These are phyloP conservation scores for Drechslera avenae DNA, from an alignment of 2,329 filamentous ascomycete genomes.

Conservation along the genomic window DNA sequence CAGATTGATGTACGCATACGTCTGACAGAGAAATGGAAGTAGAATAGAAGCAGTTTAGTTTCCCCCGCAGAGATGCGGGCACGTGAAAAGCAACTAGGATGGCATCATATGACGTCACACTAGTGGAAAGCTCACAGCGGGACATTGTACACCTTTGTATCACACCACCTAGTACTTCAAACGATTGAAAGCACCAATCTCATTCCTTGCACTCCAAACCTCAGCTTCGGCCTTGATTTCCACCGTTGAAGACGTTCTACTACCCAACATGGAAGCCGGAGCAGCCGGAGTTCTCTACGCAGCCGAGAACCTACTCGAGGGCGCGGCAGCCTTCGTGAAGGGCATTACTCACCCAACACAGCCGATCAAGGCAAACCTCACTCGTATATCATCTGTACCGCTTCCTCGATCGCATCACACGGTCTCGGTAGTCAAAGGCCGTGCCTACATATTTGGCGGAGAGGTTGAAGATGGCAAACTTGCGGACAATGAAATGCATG, in stretches of 20 bases:
- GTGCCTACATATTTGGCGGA: slow-evolving; percentile 63
- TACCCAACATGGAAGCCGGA: slow-evolving; percentile 45
- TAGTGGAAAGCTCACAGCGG: slow-evolving; percentile 8
- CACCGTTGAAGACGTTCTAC: slow-evolving; percentile 43
- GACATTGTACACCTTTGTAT: slow-evolving; percentile 2
- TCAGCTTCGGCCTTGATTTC: background rate
- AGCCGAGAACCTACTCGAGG: slow-evolving; percentile 43
- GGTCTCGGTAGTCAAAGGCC: slow-evolving; percentile 58
- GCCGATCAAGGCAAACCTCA: slow-evolving; percentile 58
- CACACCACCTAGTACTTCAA: background rate
- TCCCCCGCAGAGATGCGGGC: background rate
- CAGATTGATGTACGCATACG: no score
- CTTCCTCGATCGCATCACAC: slow-evolving; percentile 59
- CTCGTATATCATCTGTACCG: slow-evolving; percentile 52
- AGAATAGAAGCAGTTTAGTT: no score
- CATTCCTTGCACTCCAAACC: background rate
- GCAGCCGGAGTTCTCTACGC: slow-evolving; percentile 47
- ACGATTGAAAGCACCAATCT: background rate
- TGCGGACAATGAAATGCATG: slow-evolving; percentile 58
- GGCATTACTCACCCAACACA: slow-evolving; percentile 56
- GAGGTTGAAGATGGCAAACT: slow-evolving; percentile 48
- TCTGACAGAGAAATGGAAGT: no score
- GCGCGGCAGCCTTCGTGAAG: slow-evolving; percentile 55
- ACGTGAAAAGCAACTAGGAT: slow-evolving; percentile 3
- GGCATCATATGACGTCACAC: slow-evolving; percentile 14